phyloP scores from a whole-genome alignment of 495 filamentous ascomycete species.

The Daldinia caldariorum region DNA sequence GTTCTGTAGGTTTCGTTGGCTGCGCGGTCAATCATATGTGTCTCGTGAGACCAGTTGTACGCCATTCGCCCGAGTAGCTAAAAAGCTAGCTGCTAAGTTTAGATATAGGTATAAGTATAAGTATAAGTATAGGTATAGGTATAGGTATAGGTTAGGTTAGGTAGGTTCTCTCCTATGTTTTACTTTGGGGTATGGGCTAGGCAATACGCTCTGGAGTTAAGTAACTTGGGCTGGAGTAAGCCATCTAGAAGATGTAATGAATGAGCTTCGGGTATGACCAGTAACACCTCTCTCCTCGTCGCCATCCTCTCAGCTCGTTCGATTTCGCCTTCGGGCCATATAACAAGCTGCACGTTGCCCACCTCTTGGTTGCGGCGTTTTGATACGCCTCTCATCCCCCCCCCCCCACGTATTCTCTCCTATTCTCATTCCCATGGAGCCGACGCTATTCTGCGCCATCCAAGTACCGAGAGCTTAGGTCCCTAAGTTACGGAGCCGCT shows the following conservation, averaged over 20 bases:
- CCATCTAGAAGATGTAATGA: constrained; percentile 10
- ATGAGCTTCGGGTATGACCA: constrained; percentile 9
- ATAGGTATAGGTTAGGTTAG: no score
- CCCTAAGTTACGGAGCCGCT: constrained; percentile 15
- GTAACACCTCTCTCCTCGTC: constrained; percentile 6
- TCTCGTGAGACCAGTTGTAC: constrained; percentile 1
- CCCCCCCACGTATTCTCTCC: not conserved
- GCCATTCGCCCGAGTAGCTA: constrained; percentile 13
- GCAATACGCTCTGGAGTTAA: constrained; percentile 1
- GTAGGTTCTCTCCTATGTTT: no score
- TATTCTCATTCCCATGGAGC: constrained; percentile 12
- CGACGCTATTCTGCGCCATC: constrained; percentile 4
- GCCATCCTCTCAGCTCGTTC: constrained; percentile 6
- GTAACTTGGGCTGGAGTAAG: not conserved
- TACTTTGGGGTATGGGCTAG: no score
- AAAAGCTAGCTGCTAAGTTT: constrained; percentile 2
- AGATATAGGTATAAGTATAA: no score
- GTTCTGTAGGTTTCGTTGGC: not conserved
- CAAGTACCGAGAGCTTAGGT: constrained; percentile 19
- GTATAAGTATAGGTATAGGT: no score
- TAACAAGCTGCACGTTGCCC: not conserved
- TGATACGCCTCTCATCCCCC: not conserved
- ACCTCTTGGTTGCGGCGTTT: not conserved
- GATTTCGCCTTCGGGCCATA: not conserved
- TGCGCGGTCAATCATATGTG: constrained; percentile 19